Conservation (phyloP, 306 rosid genomes). For the Rubus idaeus region DNA sequence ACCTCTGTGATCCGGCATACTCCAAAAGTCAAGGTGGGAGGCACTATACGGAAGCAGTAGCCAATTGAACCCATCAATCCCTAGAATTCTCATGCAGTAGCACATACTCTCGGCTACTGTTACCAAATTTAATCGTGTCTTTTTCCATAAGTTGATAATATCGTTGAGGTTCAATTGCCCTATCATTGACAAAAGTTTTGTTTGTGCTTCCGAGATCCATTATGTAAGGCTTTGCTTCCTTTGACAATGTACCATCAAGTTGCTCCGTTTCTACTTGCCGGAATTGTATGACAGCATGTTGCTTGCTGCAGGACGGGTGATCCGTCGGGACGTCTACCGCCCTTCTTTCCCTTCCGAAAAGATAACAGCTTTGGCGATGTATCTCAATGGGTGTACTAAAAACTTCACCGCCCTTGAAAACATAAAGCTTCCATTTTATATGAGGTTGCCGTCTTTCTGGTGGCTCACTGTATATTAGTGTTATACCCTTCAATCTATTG, state of each 20-base stretch:
- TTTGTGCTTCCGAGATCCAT: conserved; percentile 99
- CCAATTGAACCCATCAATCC: conserved; percentile 20
- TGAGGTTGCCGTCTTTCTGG: conserved; percentile 77
- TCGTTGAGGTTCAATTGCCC: conserved; percentile 84
- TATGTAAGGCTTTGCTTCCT: conserved; percentile 71
- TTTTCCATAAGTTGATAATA: conserved; percentile 83
- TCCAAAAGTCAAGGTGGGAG: conserved; percentile 4
- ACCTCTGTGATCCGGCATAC: background rate
- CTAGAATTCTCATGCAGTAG: conserved; percentile 79
- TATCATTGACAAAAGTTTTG: conserved; percentile 75
- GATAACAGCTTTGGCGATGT: conserved; percentile 91
- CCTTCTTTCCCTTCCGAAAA: conserved; percentile 95
- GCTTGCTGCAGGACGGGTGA: conserved; percentile 99
- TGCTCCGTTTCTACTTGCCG: conserved; percentile 80
- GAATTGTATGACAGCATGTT: conserved; percentile 90
- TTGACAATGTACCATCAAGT: conserved; percentile 62
- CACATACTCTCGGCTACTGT: conserved; percentile 95
- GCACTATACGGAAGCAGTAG: background rate
- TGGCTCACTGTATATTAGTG: conserved; percentile 74
- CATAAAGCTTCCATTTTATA: conserved; percentile 87
- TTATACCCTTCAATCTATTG: conserved; percentile 81
- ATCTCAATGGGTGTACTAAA: conserved; percentile 79
- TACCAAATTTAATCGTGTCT: conserved; percentile 83
- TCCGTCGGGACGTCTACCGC: conserved; percentile 92
- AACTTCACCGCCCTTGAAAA: conserved; percentile 91